Evolutionary conservation across 306 rosid species (phyloP), one percentile per base, ranked within the genome.

Genomic region (Oemleria cerasiformis): DNA sequence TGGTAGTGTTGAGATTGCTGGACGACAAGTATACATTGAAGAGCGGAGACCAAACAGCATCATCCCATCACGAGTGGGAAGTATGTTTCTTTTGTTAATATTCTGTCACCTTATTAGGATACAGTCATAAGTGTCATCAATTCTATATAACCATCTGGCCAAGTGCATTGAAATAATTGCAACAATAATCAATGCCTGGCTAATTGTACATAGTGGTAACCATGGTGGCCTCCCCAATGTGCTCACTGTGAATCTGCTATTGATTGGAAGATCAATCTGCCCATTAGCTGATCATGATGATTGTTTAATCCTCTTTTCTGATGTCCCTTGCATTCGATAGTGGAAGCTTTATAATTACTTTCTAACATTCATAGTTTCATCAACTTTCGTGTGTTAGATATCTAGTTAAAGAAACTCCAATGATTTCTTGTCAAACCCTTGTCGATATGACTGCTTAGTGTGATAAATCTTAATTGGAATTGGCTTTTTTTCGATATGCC

Each of bases 1-100:
- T 0, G 94, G 90, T 68, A 81, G 86, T 67, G 91, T 82, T 76
- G 86, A 83, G 82, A 75, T 94, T 71, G 96, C 86, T 57, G 99
- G 99, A 58, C 85, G 92, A 67, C 95, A 84, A 75, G 92, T 86
- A 67, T 89, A 84, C 90, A 94, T 94, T 50, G 97, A 91, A 84
- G 97, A 94, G 85, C 84, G 99, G 77, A 94, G 99, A 85, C 92
- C 92, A 55, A 91, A 86, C 83, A 91, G 91, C 83, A 85, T 77
- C 88, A 86, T 87, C 68, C 90, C 91, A 45, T 80, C 90, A 67
- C 92, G 95, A 73, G 85, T 85, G 78, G 89, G 90, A 86, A 89
- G 99, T 94, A 87, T 34, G 95, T 59, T 39, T 59, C 49, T 39
- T 65, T 70, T 34, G 5, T 9, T 30, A 69, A 3, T 21, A 15